These are phyloP conservation scores for Prosopis cineraria DNA, from an alignment of 306 rosid species.

Conservation along the genomic window DNA sequence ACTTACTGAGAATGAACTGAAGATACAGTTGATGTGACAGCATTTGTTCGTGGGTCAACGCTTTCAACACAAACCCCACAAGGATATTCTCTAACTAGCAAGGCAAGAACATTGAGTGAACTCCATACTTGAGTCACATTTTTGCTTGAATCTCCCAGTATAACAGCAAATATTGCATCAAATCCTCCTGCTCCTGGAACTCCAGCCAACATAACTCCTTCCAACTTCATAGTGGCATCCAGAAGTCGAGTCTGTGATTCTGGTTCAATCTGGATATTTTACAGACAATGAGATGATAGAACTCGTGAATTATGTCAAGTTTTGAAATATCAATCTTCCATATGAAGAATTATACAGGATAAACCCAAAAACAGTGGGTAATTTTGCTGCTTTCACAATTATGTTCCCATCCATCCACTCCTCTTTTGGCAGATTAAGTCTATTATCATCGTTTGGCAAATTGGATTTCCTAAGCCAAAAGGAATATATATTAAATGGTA, in stretches of 20 bases:
- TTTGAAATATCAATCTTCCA: conserved; percentile 7
- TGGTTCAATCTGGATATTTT: conserved; percentile 79
- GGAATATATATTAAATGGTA: neutral
- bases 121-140: conserved; percentile 61
- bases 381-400: neutral
- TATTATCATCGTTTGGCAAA: neutral
- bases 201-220: conserved; percentile 93
- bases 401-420: neutral
- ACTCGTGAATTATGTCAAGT: conserved; percentile 4
- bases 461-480: conserved; percentile 25
- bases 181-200: conserved; percentile 99
- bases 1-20: conserved; percentile 56
- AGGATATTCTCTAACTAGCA: conserved; percentile 95
- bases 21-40: conserved; percentile 71
- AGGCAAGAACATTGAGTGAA: conserved; percentile 71
- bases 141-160: conserved; percentile 70
- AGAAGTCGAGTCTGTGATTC: conserved; percentile 84
- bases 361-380: neutral
- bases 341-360: neutral
- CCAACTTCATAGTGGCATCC: conserved; percentile 84
- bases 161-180: conserved; percentile 89
- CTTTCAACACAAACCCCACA: conserved; percentile 81
- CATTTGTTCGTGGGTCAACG: conserved; percentile 72
- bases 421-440: conserved; percentile 11
- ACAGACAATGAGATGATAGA: conserved; percentile 22